phyloP scores from a whole-genome alignment of 1,139 yeast species.

The Yamadazyma blattariae region DNA sequence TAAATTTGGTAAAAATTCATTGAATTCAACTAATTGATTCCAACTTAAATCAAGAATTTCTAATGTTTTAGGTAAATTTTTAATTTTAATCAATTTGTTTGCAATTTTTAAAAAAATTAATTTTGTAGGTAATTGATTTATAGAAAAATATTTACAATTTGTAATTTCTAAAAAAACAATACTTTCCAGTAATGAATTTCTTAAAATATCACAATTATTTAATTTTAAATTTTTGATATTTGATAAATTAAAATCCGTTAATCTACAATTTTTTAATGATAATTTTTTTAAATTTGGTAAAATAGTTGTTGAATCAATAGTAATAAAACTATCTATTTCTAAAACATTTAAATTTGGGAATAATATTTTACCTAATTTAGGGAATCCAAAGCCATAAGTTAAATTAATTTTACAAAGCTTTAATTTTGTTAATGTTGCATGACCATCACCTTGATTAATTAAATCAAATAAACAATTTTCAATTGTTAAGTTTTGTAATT shows the following conservation, averaged over 20 bases:
- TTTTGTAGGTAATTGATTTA: neutral
- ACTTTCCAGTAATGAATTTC: neutral
- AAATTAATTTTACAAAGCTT: too few relatives aligned
- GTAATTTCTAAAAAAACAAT: neutral
- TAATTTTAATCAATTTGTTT: neutral
- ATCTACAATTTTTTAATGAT: neutral
- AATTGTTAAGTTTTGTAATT: too few relatives aligned
- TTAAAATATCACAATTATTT: neutral
- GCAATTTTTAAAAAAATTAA: slow-evolving; percentile 1
- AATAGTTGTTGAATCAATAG: too few relatives aligned
- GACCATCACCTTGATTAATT: too few relatives aligned
- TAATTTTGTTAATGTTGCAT: too few relatives aligned
- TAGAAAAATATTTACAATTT: neutral
- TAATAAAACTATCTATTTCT: too few relatives aligned
- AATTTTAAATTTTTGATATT: neutral
- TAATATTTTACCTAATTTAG: too few relatives aligned
- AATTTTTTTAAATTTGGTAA: too few relatives aligned
- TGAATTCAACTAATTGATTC: slow-evolving; percentile 1
- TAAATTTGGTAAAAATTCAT: slow-evolving; percentile 22
- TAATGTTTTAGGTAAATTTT: neutral
- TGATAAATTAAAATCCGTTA: neutral
- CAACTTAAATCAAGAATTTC: slow-evolving; percentile 3
- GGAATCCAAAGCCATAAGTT: too few relatives aligned
- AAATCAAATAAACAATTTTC: too few relatives aligned
- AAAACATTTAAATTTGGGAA: too few relatives aligned